These are phyloP conservation scores for Cucurbita moschata DNA, from an alignment of 306 rosid genomes.

Conservation along the genomic window DNA sequence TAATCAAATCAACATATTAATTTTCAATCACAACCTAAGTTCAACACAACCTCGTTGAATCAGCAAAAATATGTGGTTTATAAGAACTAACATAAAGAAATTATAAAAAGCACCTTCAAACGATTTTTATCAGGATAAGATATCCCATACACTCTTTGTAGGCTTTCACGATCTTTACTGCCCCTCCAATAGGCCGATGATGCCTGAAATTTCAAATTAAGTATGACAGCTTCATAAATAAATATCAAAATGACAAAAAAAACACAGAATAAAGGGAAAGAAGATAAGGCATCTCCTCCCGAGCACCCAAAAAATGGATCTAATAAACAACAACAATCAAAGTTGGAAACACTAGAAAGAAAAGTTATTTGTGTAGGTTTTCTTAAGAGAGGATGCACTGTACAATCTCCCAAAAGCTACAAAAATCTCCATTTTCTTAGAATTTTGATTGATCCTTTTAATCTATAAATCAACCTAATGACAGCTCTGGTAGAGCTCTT, in stretches of 20 bases:
- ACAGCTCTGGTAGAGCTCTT: neutral
- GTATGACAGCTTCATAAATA: neutral
- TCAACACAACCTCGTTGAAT: neutral
- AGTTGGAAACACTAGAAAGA: neutral
- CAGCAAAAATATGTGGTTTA: neutral
- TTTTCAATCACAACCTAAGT: neutral
- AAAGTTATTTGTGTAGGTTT: neutral
- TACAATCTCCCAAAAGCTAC: neutral
- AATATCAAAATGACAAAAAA: neutral
- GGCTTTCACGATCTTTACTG: conserved; percentile 74
- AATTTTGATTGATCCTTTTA: neutral
- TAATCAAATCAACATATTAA: neutral
- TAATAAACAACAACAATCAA: neutral
- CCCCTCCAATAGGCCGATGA: conserved; percentile 99
- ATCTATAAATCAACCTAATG: neutral
- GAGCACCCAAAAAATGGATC: neutral
- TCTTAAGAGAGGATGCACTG: neutral
- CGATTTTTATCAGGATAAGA: conserved; percentile 89
- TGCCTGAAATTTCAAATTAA: conserved; percentile 47
- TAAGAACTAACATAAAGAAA: neutral
- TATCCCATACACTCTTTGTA: conserved; percentile 94
- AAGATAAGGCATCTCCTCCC: neutral
- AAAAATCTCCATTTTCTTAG: neutral
- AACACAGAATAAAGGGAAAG: neutral
- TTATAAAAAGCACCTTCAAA: conserved; percentile 48